phyloP scores from a whole-genome alignment of 225 moss, liverwort and hornwort genomes.

The Anthoceros angustus region DNA sequence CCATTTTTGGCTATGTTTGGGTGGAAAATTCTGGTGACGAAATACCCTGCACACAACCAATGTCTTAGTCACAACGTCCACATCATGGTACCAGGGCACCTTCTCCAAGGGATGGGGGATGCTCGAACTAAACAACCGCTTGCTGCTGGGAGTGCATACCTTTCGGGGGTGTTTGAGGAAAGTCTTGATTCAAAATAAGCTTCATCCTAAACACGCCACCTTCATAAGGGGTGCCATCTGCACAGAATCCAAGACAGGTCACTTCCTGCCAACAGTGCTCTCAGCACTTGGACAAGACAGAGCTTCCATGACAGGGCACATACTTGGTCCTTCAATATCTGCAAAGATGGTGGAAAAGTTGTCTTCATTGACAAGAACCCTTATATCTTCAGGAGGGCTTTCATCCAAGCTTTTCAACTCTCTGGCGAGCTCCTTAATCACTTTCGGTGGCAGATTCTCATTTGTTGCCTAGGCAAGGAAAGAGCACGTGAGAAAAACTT shows the following conservation, averaged over 20 bases:
- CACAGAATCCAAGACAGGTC: not conserved
- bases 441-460: constrained; percentile 93
- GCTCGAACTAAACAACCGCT: too few relatives aligned
- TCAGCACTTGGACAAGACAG: not conserved
- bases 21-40: constrained; percentile 93
- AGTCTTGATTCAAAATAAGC: constrained; percentile 81
- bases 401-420: constrained; percentile 96
- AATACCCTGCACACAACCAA: constrained; percentile 49
- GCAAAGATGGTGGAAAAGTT: constrained; percentile 93
- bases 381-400: constrained; percentile 92
- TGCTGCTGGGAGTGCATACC: constrained; percentile 19
- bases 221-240: constrained; percentile 98
- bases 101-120: not conserved
- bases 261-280: not conserved
- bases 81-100: not conserved
- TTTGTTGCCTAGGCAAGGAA: constrained; percentile 58
- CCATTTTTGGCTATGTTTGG: constrained; percentile 94
- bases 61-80: not conserved
- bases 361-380: constrained; percentile 85
- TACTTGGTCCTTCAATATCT: constrained; percentile 95
- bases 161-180: constrained; percentile 96
- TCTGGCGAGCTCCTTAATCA: constrained; percentile 84
- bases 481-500: not conserved
- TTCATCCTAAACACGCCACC: constrained; percentile 99
- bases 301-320: constrained; percentile 6